Evolutionary conservation across 2,329 filamentous ascomycete genomes (phyloP), one percentile per base, ranked within the genome.

Genomic region (Tolypocladium nubicola): DNA sequence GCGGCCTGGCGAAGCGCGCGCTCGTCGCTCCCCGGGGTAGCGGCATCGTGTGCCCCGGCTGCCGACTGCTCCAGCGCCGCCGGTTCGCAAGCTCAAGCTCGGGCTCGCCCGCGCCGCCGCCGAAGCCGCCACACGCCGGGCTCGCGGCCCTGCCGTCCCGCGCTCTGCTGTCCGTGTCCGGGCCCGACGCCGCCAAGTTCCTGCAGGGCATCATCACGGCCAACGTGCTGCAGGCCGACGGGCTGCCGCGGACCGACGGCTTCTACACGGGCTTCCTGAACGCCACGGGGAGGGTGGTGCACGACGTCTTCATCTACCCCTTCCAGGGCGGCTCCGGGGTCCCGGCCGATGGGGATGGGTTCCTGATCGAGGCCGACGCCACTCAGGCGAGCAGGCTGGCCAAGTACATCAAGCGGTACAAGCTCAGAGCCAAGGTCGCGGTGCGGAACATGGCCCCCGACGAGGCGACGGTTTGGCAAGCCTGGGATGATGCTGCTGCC

Each of bases 271-370:
- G 86, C 0, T 96, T 99, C 66, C 78, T 99, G 47, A 96, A 88
- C 63, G 90, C 93, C 9, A 83, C 84, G 59, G 94, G 94, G 47
- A 83, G 92, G 58, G 81, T 99, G 11, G 76, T 97, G 49, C 83
- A 93, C 75, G 94, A 99, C 73, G 88, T 91, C 55, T 96, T 97
- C 71, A 79, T 99, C 53, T 97, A 96, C 76, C 87, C 85, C 0
- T 74, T 82, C 61, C 66, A 73, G 52, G 64, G 62, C 56, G 66
- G 59, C 52, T 63, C 63, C 7, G 65, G 64, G 14, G 56, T 63
- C 19, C 59, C 64, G 35, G 60, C 55, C 5, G 64, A 64, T n/a
- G 66, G 65, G 23, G 65, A 70, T 19, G 69, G 67, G 16, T 76
- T 88, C 77, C 72, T 96, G 58, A 79, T 99, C 59, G 94, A 99